These are phyloP conservation scores for Diplodia intermedia DNA, from an alignment of 2,329 filamentous ascomycete species.

Conservation along the genomic window DNA sequence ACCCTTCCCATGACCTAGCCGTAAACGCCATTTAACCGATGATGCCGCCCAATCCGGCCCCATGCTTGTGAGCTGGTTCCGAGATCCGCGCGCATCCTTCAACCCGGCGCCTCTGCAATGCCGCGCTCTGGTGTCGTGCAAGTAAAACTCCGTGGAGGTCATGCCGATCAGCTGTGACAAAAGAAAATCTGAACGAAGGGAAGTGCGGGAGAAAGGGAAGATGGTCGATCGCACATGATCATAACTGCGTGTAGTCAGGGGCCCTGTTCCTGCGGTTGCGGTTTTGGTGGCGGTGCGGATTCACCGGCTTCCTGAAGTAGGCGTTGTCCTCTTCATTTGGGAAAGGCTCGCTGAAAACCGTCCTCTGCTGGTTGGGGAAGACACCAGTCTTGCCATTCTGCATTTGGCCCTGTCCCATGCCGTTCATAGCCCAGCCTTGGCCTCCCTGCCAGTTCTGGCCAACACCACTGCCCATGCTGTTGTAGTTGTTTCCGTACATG, in stretches of 20 bases:
- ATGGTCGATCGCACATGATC: neutral
- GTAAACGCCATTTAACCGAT: conserved; percentile 7
- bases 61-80: neutral
- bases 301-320: conserved; percentile 95
- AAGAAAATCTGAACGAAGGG: neutral
- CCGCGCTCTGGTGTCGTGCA: conserved; percentile 18
- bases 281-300: conserved; percentile 88
- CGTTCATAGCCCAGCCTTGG: conserved; percentile 31
- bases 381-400: conserved; percentile 41
- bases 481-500: conserved; percentile 48
- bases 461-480: conserved; percentile 52
- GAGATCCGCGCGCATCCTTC: conserved; percentile 7
- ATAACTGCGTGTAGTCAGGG: conserved; percentile 89
- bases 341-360: conserved; percentile 59
- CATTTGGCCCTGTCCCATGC: conserved; percentile 34
- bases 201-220: neutral
- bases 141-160: conserved; percentile 18
- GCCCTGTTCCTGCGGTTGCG: conserved; percentile 79
- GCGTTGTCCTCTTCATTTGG: conserved; percentile 80
- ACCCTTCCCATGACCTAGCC: conserved; percentile 5
- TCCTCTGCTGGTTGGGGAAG: conserved; percentile 66
- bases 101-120: conserved; percentile 27
- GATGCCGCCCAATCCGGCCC: conserved; percentile 8
- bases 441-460: conserved; percentile 40
- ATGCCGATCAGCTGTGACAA: conserved; percentile 12